phyloP scores from a whole-genome alignment of 352 stramenopile species.

The Phytopythium oedochilum region DNA sequence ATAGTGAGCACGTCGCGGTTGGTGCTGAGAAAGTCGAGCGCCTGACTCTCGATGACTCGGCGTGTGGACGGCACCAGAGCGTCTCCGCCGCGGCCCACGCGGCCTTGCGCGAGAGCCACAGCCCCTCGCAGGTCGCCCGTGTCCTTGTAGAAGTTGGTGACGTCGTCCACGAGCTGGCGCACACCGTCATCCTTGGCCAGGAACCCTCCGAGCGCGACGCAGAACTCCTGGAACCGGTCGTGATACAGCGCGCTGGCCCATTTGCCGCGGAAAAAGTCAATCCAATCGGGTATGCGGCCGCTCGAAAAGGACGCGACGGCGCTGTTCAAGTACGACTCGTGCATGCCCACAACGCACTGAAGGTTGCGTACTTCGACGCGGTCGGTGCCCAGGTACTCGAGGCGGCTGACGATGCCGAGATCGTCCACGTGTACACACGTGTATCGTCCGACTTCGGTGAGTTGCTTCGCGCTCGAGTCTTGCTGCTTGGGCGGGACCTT shows the following conservation, averaged over 20 bases:
- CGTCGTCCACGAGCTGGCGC: conserved; percentile 53
- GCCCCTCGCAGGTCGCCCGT: conserved; percentile 65
- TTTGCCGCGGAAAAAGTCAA: conserved; percentile 77
- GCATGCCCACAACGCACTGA: conserved; percentile 68
- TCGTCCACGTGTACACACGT: conserved; percentile 74
- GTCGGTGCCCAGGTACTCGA: conserved; percentile 64
- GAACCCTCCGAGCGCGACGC: conserved; percentile 42
- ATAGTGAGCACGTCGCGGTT: conserved; percentile 80
- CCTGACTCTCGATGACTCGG: conserved; percentile 69
- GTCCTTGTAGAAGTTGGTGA: conserved; percentile 50
- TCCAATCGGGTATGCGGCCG: conserved; percentile 73
- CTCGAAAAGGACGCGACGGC: conserved; percentile 67
- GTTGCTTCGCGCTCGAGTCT: conserved; percentile 4
- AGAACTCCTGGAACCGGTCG: conserved; percentile 78
- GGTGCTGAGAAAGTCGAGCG: conserved; percentile 67
- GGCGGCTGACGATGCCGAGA: conserved; percentile 58
- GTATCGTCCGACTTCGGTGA: conserved; percentile 28
- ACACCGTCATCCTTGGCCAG: conserved; percentile 71
- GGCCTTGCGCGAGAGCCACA: conserved; percentile 46
- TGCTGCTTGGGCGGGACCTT: conserved; percentile 15
- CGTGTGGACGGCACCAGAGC: conserved; percentile 62
- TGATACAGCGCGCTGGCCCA: conserved; percentile 75
- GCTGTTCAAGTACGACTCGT: conserved; percentile 86
- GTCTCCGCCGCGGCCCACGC: conserved; percentile 60
- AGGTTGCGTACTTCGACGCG: conserved; percentile 63